These are phyloP conservation scores for Grigorovia humatica DNA, from an alignment of 805 yeast genomes.

Conservation along the genomic window DNA sequence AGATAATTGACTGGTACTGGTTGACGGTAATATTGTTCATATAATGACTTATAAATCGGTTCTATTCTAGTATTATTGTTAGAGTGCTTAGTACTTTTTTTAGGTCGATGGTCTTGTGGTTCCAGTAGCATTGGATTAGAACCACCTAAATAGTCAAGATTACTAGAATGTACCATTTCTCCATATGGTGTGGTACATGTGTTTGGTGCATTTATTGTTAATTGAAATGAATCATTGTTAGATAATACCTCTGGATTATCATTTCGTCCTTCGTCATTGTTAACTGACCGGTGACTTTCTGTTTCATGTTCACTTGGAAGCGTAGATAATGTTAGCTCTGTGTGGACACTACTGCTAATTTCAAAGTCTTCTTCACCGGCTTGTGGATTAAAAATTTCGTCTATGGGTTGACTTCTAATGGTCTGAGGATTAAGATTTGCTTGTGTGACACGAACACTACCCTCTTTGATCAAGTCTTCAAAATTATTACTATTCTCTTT, in stretches of 20 bases:
- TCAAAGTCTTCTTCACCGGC: background rate
- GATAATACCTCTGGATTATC: background rate
- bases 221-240: background rate
- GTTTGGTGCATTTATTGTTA: background rate
- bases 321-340: too few species aligned
- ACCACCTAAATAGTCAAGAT: background rate
- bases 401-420: background rate
- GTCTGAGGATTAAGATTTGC: background rate
- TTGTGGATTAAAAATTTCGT: background rate
- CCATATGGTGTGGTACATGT: background rate
- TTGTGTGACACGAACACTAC: background rate
- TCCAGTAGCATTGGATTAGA: background rate
- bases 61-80: background rate
- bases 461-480: background rate
- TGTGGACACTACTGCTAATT: background rate
- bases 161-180: background rate
- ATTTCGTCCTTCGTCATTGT: too few species aligned
- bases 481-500: background rate
- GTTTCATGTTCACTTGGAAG: too few species aligned
- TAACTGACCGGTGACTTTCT: too few species aligned
- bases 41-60: background rate
- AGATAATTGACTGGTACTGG: conserved; percentile 8
- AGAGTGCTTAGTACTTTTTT: too few species aligned
- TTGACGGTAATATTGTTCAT: conserved; percentile 4
- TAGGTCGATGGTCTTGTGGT: background rate